Evolutionary conservation across 208 protist genomes (phyloP).

Genomic region (Porcisia hertigi): DNA sequence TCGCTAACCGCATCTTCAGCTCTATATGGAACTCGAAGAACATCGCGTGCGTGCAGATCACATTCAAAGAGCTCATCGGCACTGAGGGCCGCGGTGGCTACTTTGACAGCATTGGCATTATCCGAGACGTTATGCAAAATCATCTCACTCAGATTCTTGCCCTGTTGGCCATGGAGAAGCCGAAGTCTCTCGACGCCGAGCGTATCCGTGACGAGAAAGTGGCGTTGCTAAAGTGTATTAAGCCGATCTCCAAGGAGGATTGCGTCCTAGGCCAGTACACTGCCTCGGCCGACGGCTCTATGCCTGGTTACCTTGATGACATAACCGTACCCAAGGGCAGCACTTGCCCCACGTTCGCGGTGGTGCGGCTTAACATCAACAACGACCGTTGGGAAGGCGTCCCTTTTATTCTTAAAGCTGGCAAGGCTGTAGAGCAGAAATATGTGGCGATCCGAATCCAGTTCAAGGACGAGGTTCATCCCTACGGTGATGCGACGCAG

Average conservation of each 20-base stretch:
- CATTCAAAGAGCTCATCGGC: conserved; percentile 94
- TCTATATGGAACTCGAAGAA: conserved; percentile 89
- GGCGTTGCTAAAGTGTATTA: conserved; percentile 71
- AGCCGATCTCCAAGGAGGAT: conserved; percentile 62
- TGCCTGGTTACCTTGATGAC: conserved; percentile 91
- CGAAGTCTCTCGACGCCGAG: conserved; percentile 73
- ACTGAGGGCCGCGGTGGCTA: conserved; percentile 92
- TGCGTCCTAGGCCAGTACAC: conserved; percentile 94
- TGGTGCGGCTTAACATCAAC: conserved; percentile 83
- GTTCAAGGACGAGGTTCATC: conserved; percentile 88
- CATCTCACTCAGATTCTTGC: conserved; percentile 94
- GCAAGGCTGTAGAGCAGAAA: conserved; percentile 90
- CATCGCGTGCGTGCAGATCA: conserved; percentile 91
- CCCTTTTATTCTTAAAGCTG: conserved; percentile 92
- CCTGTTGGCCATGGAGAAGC: conserved; percentile 93
- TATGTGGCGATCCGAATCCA: conserved; percentile 84
- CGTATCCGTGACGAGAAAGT: conserved; percentile 93
- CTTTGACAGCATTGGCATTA: conserved; percentile 94
- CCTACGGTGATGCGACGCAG: conserved; percentile 72
- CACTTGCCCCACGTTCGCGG: conserved; percentile 90
- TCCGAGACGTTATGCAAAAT: conserved; percentile 95
- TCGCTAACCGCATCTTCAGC: conserved; percentile 93
- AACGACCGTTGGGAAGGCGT: conserved; percentile 94
- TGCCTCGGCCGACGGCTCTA: conserved; percentile 65
- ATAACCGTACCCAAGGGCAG: conserved; percentile 73